phyloP scores from a whole-genome alignment of 495 filamentous ascomycete genomes.

The Alectoria sarmentosa region DNA sequence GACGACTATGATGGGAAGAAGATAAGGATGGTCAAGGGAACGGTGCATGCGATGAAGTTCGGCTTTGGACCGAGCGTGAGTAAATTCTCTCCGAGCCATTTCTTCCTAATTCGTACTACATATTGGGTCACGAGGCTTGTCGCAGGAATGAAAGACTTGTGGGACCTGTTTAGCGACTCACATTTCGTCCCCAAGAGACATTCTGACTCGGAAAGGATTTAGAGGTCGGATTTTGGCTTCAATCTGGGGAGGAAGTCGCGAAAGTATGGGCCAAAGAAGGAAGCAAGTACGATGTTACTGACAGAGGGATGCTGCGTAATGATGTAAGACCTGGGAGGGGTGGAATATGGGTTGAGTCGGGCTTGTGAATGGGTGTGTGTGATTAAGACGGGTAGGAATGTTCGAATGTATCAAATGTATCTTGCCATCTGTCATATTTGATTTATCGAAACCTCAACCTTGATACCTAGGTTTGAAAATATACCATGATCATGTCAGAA shows the following conservation, averaged over 20 bases:
- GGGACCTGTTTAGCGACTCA: not conserved
- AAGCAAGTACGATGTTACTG: not conserved
- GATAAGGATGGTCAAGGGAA: constrained; percentile 25
- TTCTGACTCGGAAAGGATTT: not conserved
- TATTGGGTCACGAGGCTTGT: not conserved
- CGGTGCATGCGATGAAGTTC: constrained; percentile 19
- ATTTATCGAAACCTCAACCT: too few relatives aligned
- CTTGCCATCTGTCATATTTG: too few relatives aligned
- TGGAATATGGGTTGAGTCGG: not conserved
- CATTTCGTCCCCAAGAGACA: not conserved
- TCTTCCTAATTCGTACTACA: not conserved
- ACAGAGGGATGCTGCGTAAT: constrained; percentile 3
- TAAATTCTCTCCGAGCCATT: not conserved
- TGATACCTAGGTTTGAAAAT: too few relatives aligned
- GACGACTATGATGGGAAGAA: constrained; percentile 27
- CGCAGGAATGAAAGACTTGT: not conserved
- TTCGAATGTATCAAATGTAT: not conserved
- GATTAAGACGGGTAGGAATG: not conserved
- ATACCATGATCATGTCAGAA: too few relatives aligned
- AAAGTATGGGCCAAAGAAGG: not conserved
- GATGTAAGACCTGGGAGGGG: constrained; percentile 5
- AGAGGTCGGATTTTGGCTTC: not conserved
- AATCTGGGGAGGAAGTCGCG: not conserved
- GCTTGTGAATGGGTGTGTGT: not conserved
- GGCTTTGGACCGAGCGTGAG: constrained; percentile 13